Percentiles rank a stretch among this genome's conserved stretches.
These are phyloP conservation scores for Ophiobolus disseminans DNA, from an alignment of 2,329 filamentous ascomycete species.

Conservation along the genomic window DNA sequence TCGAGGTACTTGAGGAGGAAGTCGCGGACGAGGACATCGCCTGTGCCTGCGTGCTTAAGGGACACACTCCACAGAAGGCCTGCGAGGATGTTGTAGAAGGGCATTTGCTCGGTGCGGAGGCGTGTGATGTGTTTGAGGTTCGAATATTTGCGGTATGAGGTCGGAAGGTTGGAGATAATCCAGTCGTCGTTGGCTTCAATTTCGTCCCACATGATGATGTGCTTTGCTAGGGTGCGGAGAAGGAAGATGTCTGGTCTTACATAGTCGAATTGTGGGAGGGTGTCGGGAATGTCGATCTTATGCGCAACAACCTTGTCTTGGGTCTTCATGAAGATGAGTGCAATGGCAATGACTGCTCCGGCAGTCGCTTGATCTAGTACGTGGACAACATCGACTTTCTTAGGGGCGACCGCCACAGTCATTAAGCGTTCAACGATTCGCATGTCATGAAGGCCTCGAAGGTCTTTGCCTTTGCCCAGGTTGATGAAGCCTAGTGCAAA, in stretches of 20 bases:
- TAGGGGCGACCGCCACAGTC: conserved; percentile 82
- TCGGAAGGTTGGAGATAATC: conserved; percentile 77
- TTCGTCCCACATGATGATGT: conserved; percentile 90
- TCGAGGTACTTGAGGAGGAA: conserved; percentile 85
- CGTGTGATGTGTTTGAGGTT: conserved; percentile 65
- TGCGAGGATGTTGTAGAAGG: conserved; percentile 90
- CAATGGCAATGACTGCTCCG: conserved; percentile 87
- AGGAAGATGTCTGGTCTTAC: conserved; percentile 92
- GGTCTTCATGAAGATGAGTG: conserved; percentile 96
- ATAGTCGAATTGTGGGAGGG: conserved; percentile 90
- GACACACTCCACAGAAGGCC: conserved; percentile 78
- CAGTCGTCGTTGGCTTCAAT: conserved; percentile 77
- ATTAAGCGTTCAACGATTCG: conserved; percentile 87
- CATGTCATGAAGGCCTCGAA: conserved; percentile 93
- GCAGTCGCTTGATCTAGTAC: conserved; percentile 91
- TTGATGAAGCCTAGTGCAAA: conserved; percentile 96
- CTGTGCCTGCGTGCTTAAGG: conserved; percentile 57
- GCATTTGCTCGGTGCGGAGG: conserved; percentile 82
- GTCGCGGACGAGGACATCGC: conserved; percentile 73
- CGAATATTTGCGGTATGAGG: conserved; percentile 68
- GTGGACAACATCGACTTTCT: conserved; percentile 90
- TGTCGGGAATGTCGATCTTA: conserved; percentile 93
- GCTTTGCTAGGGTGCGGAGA: conserved; percentile 84
- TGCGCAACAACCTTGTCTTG: conserved; percentile 84
- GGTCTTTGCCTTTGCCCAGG: conserved; percentile 84